Conservation (phyloP, 129 eudicot species). For the Rutidosis leptorrhynchoides region DNA sequence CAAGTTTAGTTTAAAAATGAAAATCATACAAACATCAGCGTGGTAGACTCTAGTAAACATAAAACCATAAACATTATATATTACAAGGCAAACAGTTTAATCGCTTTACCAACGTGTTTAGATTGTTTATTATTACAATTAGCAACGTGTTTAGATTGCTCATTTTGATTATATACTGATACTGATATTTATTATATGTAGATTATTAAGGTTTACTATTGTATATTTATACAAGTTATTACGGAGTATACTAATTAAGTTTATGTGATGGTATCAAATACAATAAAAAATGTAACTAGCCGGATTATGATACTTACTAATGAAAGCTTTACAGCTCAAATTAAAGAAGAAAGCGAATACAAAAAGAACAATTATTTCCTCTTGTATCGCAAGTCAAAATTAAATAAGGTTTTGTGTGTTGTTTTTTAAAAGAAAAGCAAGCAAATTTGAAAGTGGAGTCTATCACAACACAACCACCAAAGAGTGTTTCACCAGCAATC, state of each 20-base stretch:
- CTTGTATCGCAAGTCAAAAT: slow-evolving; percentile 28
- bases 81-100: too few relatives aligned
- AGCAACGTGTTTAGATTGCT: neutral
- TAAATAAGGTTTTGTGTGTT: slow-evolving; percentile 23
- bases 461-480: slow-evolving; percentile 34
- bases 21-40: too few relatives aligned
- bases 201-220: too few relatives aligned
- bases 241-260: too few relatives aligned
- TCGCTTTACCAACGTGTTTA: too few relatives aligned
- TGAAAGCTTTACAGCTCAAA: neutral
- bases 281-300: neutral
- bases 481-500: slow-evolving; percentile 40
- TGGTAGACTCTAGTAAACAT: too few relatives aligned
- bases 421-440: slow-evolving; percentile 14
- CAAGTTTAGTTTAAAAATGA: neutral
- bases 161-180: too few relatives aligned
- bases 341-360: neutral
- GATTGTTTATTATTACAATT: too few relatives aligned
- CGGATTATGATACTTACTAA: neutral
- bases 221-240: too few relatives aligned
- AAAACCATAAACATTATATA: too few relatives aligned
- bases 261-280: too few relatives aligned
- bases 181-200: too few relatives aligned
- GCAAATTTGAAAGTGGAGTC: slow-evolving; percentile 25
- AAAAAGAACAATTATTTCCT: slow-evolving; percentile 1